Evolutionary conservation across 2,329 filamentous ascomycete genomes (phyloP).

Genomic region (Cytospora chrysosperma): DNA sequence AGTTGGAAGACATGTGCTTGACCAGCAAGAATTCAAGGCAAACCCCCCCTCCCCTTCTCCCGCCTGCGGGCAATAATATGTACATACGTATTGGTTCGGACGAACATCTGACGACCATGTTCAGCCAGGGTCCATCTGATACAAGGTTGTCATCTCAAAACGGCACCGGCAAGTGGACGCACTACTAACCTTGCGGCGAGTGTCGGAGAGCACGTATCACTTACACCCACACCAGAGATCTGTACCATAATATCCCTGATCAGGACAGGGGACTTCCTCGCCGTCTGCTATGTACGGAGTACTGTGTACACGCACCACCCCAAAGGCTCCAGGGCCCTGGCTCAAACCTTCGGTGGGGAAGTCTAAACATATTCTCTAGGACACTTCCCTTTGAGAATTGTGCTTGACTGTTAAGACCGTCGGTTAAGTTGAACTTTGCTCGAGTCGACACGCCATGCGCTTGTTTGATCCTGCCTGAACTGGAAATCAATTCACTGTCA

Average conservation of each 20-base stretch:
- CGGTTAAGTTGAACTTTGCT: background rate
- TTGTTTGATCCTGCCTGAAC: slow-evolving; percentile 33
- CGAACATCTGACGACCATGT: slow-evolving; percentile 41
- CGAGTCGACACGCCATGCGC: slow-evolving; percentile 36
- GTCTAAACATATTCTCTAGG: slow-evolving; percentile 32
- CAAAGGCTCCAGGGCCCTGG: slow-evolving; percentile 30
- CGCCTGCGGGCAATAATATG: slow-evolving; percentile 32
- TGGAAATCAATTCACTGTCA: slow-evolving; percentile 32
- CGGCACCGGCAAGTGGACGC: slow-evolving; percentile 27
- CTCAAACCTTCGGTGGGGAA: slow-evolving; percentile 36
- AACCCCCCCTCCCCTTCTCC: slow-evolving; percentile 35
- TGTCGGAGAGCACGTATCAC: slow-evolving; percentile 23
- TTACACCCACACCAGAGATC: slow-evolving; percentile 26
- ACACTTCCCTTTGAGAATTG: slow-evolving; percentile 23
- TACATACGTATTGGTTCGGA: slow-evolving; percentile 37
- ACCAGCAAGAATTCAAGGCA: slow-evolving; percentile 28
- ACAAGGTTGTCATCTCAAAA: slow-evolving; percentile 33
- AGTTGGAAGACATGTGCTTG: slow-evolving; percentile 21
- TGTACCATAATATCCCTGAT: slow-evolving; percentile 29
- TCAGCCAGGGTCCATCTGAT: slow-evolving; percentile 38
- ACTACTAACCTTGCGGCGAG: slow-evolving; percentile 22
- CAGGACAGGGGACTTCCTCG: slow-evolving; percentile 30
- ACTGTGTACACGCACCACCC: slow-evolving; percentile 25
- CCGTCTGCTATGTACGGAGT: background rate
- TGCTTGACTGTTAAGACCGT: background rate